Evolutionary conservation across 305 asterid genomes (phyloP).

Genomic region (Solanum hybrid): DNA sequence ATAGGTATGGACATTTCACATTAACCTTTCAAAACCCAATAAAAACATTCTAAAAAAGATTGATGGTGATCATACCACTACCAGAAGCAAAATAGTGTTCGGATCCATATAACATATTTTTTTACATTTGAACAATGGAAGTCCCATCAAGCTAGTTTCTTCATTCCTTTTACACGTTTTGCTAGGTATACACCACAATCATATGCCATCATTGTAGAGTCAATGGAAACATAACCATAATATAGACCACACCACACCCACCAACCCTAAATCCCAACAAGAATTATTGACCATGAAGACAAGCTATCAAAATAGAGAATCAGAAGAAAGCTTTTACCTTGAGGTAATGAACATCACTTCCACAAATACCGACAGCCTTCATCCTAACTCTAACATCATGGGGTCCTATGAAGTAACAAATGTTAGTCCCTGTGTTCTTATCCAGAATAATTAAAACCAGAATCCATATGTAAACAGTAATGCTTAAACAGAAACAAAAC

Average conservation of each 20-base stretch:
- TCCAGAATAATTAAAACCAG: not conserved
- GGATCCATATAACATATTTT: not conserved
- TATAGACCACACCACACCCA: not conserved
- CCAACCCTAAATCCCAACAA: not conserved
- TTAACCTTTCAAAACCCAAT: not conserved
- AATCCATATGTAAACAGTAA: not conserved
- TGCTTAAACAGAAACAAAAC: not conserved
- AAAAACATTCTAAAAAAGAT: not conserved
- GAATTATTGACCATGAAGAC: not conserved
- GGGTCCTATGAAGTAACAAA: conserved; percentile 28
- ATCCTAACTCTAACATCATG: conserved; percentile 68
- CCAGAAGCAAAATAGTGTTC: not conserved
- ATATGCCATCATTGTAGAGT: not conserved
- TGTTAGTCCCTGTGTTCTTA: not conserved
- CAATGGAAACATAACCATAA: not conserved
- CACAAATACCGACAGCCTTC: conserved; percentile 80
- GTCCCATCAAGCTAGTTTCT: not conserved
- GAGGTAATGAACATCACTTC: conserved; percentile 74
- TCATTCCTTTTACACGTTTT: not conserved
- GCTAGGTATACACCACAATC: not conserved
- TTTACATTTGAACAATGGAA: not conserved
- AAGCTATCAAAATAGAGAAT: not conserved
- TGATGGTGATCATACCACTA: not conserved
- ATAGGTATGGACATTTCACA: not conserved
- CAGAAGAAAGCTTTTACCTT: conserved; percentile 27